Percentiles rank a stretch among this genome's conserved stretches.
phyloP scores from a whole-genome alignment of 2,329 filamentous ascomycete species.

The Trichophyton simii region DNA sequence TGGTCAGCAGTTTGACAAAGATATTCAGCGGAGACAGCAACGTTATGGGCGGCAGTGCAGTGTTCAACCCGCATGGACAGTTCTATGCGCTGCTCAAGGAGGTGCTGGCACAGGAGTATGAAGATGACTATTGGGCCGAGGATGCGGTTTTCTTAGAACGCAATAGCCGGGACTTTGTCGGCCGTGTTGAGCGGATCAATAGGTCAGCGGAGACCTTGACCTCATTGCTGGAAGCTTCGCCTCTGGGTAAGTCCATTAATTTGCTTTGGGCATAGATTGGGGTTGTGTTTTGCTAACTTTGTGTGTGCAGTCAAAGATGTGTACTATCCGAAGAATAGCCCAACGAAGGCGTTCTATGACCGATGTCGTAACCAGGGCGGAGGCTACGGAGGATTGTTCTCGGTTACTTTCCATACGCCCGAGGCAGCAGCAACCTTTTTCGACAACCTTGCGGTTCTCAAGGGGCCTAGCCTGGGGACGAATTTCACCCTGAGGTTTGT shows the following conservation, averaged over 20 bases:
- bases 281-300: background rate
- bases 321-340: slow-evolving; percentile 74
- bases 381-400: slow-evolving; percentile 83
- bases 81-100: slow-evolving; percentile 60
- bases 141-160: slow-evolving; percentile 90
- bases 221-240: slow-evolving; percentile 50
- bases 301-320: slow-evolving; percentile 53
- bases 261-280: too few relatives aligned
- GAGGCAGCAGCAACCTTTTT: slow-evolving; percentile 69
- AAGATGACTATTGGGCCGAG: slow-evolving; percentile 89
- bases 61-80: slow-evolving; percentile 53
- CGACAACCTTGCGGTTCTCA: slow-evolving; percentile 73
- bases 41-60: slow-evolving; percentile 78
- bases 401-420: slow-evolving; percentile 61
- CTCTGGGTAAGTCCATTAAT: slow-evolving; percentile 31
- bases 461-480: slow-evolving; percentile 87
- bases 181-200: slow-evolving; percentile 74
- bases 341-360: slow-evolving; percentile 63
- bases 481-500: slow-evolving; percentile 73
- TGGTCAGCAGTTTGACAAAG: slow-evolving; percentile 91
- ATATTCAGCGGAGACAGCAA: slow-evolving; percentile 96
- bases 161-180: slow-evolving; percentile 84
- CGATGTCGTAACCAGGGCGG: slow-evolving; percentile 58
- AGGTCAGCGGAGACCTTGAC: slow-evolving; percentile 73
- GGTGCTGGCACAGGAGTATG: slow-evolving; percentile 53